These are phyloP conservation scores for Pyrenula aspistea DNA, from an alignment of 495 filamentous ascomycete species.

Conservation along the genomic window DNA sequence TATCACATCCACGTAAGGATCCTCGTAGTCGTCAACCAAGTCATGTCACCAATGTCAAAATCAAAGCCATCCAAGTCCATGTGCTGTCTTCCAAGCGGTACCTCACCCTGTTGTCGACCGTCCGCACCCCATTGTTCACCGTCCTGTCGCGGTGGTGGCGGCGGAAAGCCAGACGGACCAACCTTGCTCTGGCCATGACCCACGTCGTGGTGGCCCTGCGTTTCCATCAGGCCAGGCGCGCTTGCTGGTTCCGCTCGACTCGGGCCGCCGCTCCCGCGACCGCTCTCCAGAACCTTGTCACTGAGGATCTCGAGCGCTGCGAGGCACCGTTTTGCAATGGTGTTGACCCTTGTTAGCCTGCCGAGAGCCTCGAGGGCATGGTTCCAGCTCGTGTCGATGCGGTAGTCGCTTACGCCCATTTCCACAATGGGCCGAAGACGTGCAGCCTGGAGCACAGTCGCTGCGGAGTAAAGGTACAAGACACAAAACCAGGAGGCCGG, in stretches of 20 bases:
- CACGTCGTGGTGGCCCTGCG: background rate
- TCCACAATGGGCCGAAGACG: slow-evolving; percentile 20
- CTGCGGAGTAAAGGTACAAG: slow-evolving; percentile 26
- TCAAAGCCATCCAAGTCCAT: background rate
- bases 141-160: background rate
- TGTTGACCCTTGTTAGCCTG: slow-evolving; percentile 23
- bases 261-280: background rate
- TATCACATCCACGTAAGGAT: background rate
- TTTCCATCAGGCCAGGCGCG: background rate
- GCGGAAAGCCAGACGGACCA: background rate
- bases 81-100: background rate
- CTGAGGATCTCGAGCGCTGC: slow-evolving; percentile 27
- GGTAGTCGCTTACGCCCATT: slow-evolving; percentile 15
- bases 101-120: background rate
- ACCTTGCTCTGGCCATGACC: background rate
- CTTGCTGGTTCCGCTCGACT: background rate
- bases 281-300: slow-evolving; percentile 6
- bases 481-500: slow-evolving; percentile 32
- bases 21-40: background rate
- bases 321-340: slow-evolving; percentile 23
- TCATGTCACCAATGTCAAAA: background rate
- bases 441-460: slow-evolving; percentile 25
- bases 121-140: background rate
- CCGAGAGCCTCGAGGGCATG: slow-evolving; percentile 21
- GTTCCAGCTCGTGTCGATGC: slow-evolving; percentile 20